These are phyloP conservation scores for Sergeia podlipaevii DNA, from an alignment of 208 protist genomes.

Conservation along the genomic window DNA sequence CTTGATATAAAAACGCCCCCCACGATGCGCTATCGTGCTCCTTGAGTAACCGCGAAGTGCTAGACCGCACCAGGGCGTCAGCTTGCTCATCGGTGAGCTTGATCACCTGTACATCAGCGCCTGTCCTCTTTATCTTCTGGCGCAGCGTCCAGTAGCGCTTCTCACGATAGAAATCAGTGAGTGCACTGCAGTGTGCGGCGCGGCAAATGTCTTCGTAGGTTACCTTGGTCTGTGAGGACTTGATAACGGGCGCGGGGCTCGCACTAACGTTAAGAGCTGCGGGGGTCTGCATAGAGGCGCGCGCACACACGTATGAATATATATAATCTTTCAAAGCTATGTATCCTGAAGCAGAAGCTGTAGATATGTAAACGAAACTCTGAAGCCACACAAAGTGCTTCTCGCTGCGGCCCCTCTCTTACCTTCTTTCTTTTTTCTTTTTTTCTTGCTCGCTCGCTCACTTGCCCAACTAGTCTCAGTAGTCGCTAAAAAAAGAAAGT, in stretches of 20 bases:
- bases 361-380: too few relatives aligned
- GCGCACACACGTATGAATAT: neutral
- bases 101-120: constrained; percentile 55
- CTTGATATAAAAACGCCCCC: constrained; percentile 67
- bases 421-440: too few relatives aligned
- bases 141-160: constrained; percentile 25
- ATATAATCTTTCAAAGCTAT: too few relatives aligned
- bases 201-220: constrained; percentile 54
- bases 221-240: constrained; percentile 34
- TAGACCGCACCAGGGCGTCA: constrained; percentile 26
- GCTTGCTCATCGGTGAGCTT: constrained; percentile 6
- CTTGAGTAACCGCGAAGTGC: constrained; percentile 62
- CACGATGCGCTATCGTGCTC: constrained; percentile 68
- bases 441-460: too few relatives aligned
- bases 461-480: too few relatives aligned
- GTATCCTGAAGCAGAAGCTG: too few relatives aligned
- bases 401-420: too few relatives aligned
- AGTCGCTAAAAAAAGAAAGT: too few relatives aligned
- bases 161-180: constrained; percentile 61
- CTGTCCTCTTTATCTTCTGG: constrained; percentile 14
- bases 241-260: constrained; percentile 50
- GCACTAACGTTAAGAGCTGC: constrained; percentile 31
- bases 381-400: too few relatives aligned
- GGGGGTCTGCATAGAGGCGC: constrained; percentile 34
- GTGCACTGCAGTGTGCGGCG: constrained; percentile 37